A percentile compares a stretch with the other conserved stretches of the same genome.
Evolutionary conservation across 1,139 yeast species (phyloP).

Genomic region (Eremothecium coryli): DNA sequence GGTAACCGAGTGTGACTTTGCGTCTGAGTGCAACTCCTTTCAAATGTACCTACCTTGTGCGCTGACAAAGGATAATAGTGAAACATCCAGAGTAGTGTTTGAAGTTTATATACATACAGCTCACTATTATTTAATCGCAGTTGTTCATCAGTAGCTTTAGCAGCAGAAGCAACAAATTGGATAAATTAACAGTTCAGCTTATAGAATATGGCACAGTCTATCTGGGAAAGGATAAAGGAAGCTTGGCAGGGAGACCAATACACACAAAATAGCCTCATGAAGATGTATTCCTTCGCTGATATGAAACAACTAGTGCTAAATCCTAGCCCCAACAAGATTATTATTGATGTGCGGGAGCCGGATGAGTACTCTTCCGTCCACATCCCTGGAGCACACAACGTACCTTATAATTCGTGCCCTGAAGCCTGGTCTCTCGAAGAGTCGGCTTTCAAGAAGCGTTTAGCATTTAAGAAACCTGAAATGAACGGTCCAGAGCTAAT

Average conservation of each 20-base stretch:
- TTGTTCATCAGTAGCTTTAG: too few relatives aligned
- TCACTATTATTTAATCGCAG: too few relatives aligned
- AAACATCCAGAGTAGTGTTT: too few relatives aligned
- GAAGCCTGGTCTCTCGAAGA: constrained; percentile 73
- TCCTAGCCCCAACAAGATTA: constrained; percentile 36
- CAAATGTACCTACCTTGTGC: too few relatives aligned
- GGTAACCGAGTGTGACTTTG: too few relatives aligned
- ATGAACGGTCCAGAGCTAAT: constrained; percentile 61
- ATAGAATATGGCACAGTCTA: not conserved
- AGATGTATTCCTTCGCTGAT: not conserved
- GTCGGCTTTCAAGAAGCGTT: constrained; percentile 68
- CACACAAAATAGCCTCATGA: not conserved
- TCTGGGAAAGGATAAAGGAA: not conserved
- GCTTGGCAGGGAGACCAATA: constrained; percentile 1
- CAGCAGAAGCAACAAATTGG: too few relatives aligned
- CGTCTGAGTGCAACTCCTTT: too few relatives aligned
- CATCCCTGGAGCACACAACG: constrained; percentile 81
- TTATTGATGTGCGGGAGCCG: constrained; percentile 91
- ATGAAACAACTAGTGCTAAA: not conserved
- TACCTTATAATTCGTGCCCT: constrained; percentile 85
- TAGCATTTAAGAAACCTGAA: constrained; percentile 74
- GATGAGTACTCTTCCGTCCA: constrained; percentile 48
- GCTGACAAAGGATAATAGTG: too few relatives aligned
- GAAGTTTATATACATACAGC: too few relatives aligned
- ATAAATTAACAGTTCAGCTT: too few relatives aligned